A percentile compares a stretch with the other conserved stretches of the same genome.
Evolutionary conservation across 768 basidiomycete genomes (phyloP).

Genomic region (Tricholoma bakamatsutake): DNA sequence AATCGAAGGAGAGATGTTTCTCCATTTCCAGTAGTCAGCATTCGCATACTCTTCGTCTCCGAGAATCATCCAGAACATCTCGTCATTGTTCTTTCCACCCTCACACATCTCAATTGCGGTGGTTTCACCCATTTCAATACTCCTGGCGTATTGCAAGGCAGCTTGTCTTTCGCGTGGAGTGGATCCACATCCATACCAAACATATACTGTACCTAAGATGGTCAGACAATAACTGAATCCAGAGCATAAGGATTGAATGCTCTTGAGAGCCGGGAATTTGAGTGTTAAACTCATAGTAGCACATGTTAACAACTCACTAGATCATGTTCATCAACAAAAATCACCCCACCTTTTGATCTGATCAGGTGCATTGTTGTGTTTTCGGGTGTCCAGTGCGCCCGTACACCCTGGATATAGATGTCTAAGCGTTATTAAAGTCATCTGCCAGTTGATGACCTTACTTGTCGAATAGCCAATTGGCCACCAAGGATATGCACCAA

Average conservation of each 20-base stretch:
- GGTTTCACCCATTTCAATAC: constrained; percentile 30
- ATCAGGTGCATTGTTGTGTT: constrained; percentile 82
- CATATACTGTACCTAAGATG: constrained; percentile 63
- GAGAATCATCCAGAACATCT: constrained; percentile 84
- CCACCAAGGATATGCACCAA: constrained; percentile 65
- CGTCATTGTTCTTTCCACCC: constrained; percentile 58
- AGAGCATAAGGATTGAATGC: constrained; percentile 67
- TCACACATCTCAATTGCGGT: constrained; percentile 54
- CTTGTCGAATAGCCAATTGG: constrained; percentile 69
- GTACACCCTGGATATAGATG: constrained; percentile 45
- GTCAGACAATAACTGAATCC: constrained; percentile 80
- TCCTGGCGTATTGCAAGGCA: constrained; percentile 54
- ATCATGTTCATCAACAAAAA: constrained; percentile 69
- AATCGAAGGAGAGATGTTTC: constrained; percentile 29
- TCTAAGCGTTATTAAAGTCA: constrained; percentile 2
- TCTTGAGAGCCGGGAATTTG: constrained; percentile 27
- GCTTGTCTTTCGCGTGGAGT: constrained; percentile 50
- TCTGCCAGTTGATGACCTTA: constrained; percentile 21
- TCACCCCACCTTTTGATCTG: constrained; percentile 40
- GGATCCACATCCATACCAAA: constrained; percentile 81
- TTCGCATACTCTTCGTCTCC: constrained; percentile 72
- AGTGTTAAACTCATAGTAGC: constrained; percentile 1
- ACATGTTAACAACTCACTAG: constrained; percentile 37
- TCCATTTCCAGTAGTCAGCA: constrained; percentile 83
- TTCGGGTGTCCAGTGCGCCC: constrained; percentile 70